These are phyloP conservation scores for Sugiyamaella japonica DNA, from an alignment of 1,139 yeast genomes.

Conservation along the genomic window DNA sequence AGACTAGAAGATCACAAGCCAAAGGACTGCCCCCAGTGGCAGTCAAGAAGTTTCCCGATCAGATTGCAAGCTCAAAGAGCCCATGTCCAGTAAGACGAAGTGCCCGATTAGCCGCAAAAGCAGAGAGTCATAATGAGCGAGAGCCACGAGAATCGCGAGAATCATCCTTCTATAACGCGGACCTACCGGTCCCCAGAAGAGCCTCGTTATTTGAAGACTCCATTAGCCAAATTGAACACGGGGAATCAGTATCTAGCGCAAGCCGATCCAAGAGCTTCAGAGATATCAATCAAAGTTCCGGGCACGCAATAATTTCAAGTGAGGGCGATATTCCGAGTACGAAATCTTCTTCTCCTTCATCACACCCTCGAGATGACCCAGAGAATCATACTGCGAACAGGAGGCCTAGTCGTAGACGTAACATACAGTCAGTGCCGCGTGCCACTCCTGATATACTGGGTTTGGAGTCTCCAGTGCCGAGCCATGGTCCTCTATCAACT, in stretches of 20 bases:
- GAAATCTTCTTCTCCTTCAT: not conserved
- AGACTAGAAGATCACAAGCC: constrained; percentile 5
- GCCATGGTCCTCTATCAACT: constrained; percentile 1
- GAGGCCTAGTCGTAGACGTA: not conserved
- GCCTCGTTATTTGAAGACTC: constrained; percentile 5
- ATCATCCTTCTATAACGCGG: constrained; percentile 3
- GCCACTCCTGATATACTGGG: not conserved
- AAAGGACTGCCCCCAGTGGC: constrained; percentile 7
- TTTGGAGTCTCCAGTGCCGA: constrained; percentile 8
- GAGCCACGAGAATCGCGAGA: not conserved
- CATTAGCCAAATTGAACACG: not conserved
- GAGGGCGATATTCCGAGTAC: not conserved
- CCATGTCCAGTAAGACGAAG: constrained; percentile 13
- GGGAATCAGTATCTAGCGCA: not conserved
- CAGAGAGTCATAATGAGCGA: not conserved
- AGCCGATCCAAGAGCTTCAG: constrained; percentile 5
- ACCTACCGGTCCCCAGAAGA: constrained; percentile 11
- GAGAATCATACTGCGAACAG: not conserved
- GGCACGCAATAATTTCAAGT: not conserved
- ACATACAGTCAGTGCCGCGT: not conserved
- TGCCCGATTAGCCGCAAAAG: constrained; percentile 8
- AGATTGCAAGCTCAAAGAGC: not conserved
- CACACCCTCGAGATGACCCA: not conserved
- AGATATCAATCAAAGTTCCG: not conserved
- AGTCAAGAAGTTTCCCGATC: not conserved